A percentile compares a stretch with the other conserved stretches of the same genome.
These are phyloP conservation scores for Exophiala bonariae DNA, from an alignment of 2,329 filamentous ascomycete species.

Conservation along the genomic window DNA sequence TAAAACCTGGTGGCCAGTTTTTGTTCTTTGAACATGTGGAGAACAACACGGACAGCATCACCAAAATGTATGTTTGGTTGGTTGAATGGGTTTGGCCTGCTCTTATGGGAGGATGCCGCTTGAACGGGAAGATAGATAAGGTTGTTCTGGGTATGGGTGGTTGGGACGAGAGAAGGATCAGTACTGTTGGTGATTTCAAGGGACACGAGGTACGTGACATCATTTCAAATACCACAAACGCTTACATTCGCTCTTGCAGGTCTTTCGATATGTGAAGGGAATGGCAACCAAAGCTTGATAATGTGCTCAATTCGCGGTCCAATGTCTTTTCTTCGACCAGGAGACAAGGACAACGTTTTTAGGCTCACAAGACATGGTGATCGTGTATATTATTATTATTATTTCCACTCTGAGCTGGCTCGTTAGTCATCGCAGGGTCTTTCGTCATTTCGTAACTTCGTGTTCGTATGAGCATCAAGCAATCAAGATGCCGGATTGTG, in stretches of 20 bases:
- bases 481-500: too few relatives aligned
- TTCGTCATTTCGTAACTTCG: too few relatives aligned
- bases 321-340: too few relatives aligned
- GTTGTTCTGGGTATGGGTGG: slow-evolving; percentile 21
- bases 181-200: slow-evolving; percentile 19
- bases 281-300: slow-evolving; percentile 16
- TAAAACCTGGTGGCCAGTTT: slow-evolving; percentile 48
- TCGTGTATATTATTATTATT: too few relatives aligned
- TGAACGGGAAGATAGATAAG: slow-evolving; percentile 24
- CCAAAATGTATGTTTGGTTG: slow-evolving; percentile 22
- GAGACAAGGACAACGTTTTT: too few relatives aligned
- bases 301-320: too few relatives aligned
- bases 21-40: slow-evolving; percentile 49
- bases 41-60: slow-evolving; percentile 19
- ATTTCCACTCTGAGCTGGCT: too few relatives aligned
- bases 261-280: slow-evolving; percentile 23
- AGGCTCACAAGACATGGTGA: too few relatives aligned
- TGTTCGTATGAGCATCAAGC: too few relatives aligned
- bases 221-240: not conserved
- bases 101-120: slow-evolving; percentile 25
- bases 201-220: slow-evolving; percentile 16
- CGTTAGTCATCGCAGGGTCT: too few relatives aligned
- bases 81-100: slow-evolving; percentile 24
- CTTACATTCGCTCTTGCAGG: slow-evolving; percentile 5
- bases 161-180: slow-evolving; percentile 17